Evolutionary conservation across 2,329 filamentous ascomycete species (phyloP).

Genomic region (Curvularia spicifera): DNA sequence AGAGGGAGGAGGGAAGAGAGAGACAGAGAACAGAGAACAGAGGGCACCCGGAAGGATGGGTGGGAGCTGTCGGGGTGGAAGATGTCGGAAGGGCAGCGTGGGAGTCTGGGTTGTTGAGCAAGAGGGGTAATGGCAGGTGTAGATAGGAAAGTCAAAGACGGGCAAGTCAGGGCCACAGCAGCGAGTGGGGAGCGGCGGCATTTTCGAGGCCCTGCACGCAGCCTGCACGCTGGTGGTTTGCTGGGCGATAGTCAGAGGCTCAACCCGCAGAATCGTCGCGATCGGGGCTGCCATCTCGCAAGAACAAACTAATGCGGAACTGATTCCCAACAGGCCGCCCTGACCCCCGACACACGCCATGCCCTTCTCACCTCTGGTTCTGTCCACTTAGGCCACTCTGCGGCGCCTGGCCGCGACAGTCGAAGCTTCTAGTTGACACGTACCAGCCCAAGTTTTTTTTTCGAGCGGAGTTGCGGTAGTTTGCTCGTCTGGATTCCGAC

Average conservation of each 20-base stretch:
- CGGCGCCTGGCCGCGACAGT: background rate
- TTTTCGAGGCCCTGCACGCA: background rate
- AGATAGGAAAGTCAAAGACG: conserved; percentile 9
- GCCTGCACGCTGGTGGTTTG: conserved; percentile 11
- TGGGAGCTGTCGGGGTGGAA: background rate
- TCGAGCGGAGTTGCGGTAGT: conserved; percentile 1
- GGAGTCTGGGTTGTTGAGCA: conserved; percentile 1
- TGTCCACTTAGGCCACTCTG: background rate
- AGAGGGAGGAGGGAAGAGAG: no score
- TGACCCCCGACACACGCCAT: conserved; percentile 5
- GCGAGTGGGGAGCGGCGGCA: conserved; percentile 18
- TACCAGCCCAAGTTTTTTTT: background rate
- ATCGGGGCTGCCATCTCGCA: conserved; percentile 26
- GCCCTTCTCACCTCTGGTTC: background rate
- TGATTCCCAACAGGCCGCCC: conserved; percentile 27
- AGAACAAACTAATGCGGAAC: conserved; percentile 32
- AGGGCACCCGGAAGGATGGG: background rate
- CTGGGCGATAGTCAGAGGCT: conserved; percentile 28
- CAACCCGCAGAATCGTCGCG: conserved; percentile 6
- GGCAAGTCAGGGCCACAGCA: background rate
- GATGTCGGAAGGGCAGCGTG: background rate
- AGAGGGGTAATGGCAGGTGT: conserved; percentile 1
- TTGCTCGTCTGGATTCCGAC: conserved; percentile 20
- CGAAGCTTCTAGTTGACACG: conserved; percentile 1
- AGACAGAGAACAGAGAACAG: background rate